Evolutionary conservation across 257 asterid species (phyloP), one percentile per base, ranked within the genome.

Genomic region (Linderniella brevidens): DNA sequence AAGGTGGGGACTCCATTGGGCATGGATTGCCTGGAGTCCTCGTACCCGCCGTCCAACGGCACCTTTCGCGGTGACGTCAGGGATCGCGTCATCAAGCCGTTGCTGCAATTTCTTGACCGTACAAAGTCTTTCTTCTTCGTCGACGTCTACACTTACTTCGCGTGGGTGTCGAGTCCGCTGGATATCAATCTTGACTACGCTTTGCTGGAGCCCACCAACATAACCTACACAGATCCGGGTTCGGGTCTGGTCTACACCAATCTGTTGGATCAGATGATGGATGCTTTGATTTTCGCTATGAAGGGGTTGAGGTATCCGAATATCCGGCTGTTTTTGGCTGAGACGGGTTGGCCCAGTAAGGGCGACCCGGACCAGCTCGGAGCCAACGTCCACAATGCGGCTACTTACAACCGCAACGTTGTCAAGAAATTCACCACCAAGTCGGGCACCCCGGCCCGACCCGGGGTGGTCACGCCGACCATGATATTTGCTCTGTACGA

Each of bases 331-430:
- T 80, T 80, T 50, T 10, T 88, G 0, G 98, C 93, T 2, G 98
- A 88, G 60, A 88, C 95, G 13, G 94, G 98, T 42, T 88, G 98
- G 95, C 95, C 95, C 42, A 88, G 64, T 47, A 80, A 75, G 15
- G 84, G 94, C 0, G 92, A 73, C 41, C 52, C 66, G 13, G 92
- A 68, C 41, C 93, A 84, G 60, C 74, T 76, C 48, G 95, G 98
- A 8, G 88, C 76, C 0, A 88, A 63, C 13, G 48, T 76, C 19
- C 64, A 72, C 76, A 83, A 87, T 56, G 70, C 95, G 36, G 97
- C 95, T 36, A 72, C 86, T 5, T 87, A 80, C 61, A 87, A 83
- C 54, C 78, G 95, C 17, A 87, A 87, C 35, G 77, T 65, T 41
- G 70, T 70, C 8, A 80, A 67, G 49, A 83, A 74, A 20, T 71